Evolutionary conservation across 192 early-diverging fungal species (phyloP), one percentile per base, ranked within the genome.

Genomic region (Coemansia sp.): DNA sequence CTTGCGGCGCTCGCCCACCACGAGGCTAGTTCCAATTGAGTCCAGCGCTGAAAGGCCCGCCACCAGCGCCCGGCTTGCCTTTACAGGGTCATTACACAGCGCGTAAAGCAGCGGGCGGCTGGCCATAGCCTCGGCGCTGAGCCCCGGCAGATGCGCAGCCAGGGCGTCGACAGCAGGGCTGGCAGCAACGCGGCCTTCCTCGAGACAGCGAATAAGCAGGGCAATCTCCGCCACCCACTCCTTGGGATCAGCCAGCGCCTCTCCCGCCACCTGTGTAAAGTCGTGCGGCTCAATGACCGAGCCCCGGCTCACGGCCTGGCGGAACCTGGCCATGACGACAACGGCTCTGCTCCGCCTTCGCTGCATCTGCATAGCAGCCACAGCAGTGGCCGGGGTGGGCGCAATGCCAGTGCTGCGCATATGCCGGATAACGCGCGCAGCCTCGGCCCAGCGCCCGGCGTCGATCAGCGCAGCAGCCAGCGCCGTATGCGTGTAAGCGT

Each of bases 361-460:
- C 37, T 67, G 71, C 36, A 78, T 67, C 34, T 65, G 60, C 66
- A 69, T 67, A 19, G 51, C 69, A 2, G 63, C 51, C 41, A 36
- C 51, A 0, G 71, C 42, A 1, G 66, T 69, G 5, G 66, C 67
- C 9, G 68, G n/a, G 2, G 59, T 62, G 27, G 60, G 42, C 19
- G 39, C 55, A 9, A 63, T 27, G 38, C 62, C 64, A 48, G 36
- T 45, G 15, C 21, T 36, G 60, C 62, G 68, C 72, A 79, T 70
- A 32, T 55, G 45, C 36, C 62, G 55, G 31, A 79, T 39, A 3
- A 66, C 57, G 21, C 61, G 55, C 11, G 67, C 73, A 23, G 73
- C 77, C 66, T 80, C 77, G 23, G 34, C 34, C 77, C 77, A 80
- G 29, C 58, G 68, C 14, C 77, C 77, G 12, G 41, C 62, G 38